These are phyloP conservation scores for Melanopsichium pennsylvanicum DNA, from an alignment of 1,284 basidiomycete genomes.

Conservation along the genomic window DNA sequence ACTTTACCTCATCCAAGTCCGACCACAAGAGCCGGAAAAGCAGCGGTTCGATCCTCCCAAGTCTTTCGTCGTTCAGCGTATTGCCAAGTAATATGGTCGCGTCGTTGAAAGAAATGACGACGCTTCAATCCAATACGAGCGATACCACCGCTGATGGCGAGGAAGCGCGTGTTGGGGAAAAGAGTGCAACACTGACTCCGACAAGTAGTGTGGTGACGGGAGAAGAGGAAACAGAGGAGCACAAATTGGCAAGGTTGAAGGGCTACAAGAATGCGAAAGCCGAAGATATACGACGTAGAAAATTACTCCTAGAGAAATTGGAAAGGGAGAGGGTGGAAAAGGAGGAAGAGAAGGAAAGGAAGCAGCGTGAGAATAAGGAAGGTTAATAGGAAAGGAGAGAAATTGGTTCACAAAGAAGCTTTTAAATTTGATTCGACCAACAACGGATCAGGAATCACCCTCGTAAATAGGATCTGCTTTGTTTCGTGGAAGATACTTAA, in stretches of 20 bases:
- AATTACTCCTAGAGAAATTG: slow-evolving; percentile 21
- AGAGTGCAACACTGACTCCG: slow-evolving; percentile 1
- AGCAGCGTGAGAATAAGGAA: neutral
- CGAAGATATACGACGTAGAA: slow-evolving; percentile 40
- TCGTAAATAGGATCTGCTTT: too few species aligned
- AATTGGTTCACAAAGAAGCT: neutral
- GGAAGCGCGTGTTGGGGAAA: neutral
- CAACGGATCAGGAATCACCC: too few species aligned
- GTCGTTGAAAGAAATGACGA: slow-evolving; percentile 30
- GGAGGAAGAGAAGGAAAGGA: slow-evolving; percentile 2
- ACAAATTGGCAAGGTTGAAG: slow-evolving; percentile 24
- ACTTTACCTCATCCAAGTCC: neutral
- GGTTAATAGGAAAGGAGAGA: neutral
- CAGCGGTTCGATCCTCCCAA: slow-evolving; percentile 10
- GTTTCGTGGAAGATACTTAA: too few species aligned
- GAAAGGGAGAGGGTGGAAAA: slow-evolving; percentile 10
- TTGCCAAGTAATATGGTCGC: slow-evolving; percentile 18
- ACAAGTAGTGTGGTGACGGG: neutral
- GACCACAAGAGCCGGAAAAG: neutral
- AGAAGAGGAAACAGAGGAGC: slow-evolving; percentile 13
- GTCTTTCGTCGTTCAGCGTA: slow-evolving; percentile 8
- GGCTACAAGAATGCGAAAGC: slow-evolving; percentile 52
- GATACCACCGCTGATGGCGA: slow-evolving; percentile 41
- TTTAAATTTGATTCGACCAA: too few species aligned
- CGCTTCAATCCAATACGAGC: slow-evolving; percentile 3